Evolutionary conservation across 495 filamentous ascomycete genomes (phyloP), one percentile per base, ranked within the genome.

Genomic region (Talaromyces proteolyticus): DNA sequence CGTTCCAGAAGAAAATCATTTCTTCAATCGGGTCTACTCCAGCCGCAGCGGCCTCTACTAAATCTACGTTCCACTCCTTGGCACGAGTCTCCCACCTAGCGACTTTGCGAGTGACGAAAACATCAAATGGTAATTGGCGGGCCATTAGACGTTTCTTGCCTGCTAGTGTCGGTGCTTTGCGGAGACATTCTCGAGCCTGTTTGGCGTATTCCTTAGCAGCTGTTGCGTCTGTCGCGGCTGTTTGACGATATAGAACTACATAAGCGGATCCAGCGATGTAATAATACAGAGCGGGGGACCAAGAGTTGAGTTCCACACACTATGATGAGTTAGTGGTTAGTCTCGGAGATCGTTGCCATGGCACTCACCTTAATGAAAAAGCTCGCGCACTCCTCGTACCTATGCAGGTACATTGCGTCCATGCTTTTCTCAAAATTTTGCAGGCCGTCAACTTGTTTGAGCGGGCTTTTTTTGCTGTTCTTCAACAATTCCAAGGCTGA

Each of bases 1-100:
- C 76, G 57, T 79, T 90, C 93, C 93, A 98, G 58, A 97, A 82
- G 63, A 92, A 95, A n/a, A 87, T 82, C 90, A 98, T 96, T 69
- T 98, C 93, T 58, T 90, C 82, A 2, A 88, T 64, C 0, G 93
- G 94, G 54, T 84, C 86, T 6, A 92, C 81, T 18, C 91, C 91
- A 22, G 95, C 74, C 2, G 85, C 91, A 22, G 95, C 74, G 2
- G 85, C 91, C 55, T 97, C 92, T 3, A 87, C 77, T 6, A 96
- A 70, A 11, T 85, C 77, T 19, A 92, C 67, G 3, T 76, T 72
- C 66, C 82, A 78, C 21, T 78, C 73, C 53, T 82, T 83, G 11
- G 88, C 85, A 14, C 91, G 78, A 19, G 84, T 79, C 57, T 94
- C 86, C 92, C 91, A 96, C 70, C 95, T 96, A 44, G 80, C 76